A percentile compares a stretch with the other conserved stretches of the same genome.
Conservation (phyloP, 345 rosid genomes). For the Lumnitzera racemosa region DNA sequence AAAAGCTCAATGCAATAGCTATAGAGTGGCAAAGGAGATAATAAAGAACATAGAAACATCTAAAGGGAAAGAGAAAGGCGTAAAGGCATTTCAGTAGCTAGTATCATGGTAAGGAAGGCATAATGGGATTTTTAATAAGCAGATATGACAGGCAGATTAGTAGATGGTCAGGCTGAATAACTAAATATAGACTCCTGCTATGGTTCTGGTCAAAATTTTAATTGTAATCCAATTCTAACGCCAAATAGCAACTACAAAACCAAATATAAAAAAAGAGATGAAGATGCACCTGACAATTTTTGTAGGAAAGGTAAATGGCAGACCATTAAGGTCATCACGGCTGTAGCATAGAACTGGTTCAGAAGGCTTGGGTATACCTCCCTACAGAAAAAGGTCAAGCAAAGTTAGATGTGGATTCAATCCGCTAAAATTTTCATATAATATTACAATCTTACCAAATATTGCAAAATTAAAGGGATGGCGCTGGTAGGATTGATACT, state of each 20-base stretch:
- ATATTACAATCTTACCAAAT: constrained; percentile 53
- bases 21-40: too few species aligned
- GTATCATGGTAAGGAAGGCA: too few species aligned
- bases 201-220: too few species aligned
- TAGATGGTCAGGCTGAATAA: too few species aligned
- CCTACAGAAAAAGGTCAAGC: constrained; percentile 27
- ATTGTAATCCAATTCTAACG: too few species aligned
- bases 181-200: too few species aligned
- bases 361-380: constrained; percentile 79
- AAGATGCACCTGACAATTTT: constrained; percentile 43
- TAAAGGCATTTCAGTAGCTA: too few species aligned
- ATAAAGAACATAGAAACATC: too few species aligned
- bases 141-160: too few species aligned
- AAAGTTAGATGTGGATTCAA: constrained; percentile 3
- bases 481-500: constrained; percentile 60
- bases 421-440: constrained; percentile 6
- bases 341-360: constrained; percentile 49
- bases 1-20: not conserved
- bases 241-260: constrained; percentile 1
- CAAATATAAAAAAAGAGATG: not conserved
- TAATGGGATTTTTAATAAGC: too few species aligned
- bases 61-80: too few species aligned
- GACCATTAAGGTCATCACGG: constrained; percentile 70
- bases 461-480: constrained; percentile 71
- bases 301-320: constrained; percentile 76